Evolutionary conservation across 768 basidiomycete species (phyloP).

Genomic region (Xerocomellus dryophilus): DNA sequence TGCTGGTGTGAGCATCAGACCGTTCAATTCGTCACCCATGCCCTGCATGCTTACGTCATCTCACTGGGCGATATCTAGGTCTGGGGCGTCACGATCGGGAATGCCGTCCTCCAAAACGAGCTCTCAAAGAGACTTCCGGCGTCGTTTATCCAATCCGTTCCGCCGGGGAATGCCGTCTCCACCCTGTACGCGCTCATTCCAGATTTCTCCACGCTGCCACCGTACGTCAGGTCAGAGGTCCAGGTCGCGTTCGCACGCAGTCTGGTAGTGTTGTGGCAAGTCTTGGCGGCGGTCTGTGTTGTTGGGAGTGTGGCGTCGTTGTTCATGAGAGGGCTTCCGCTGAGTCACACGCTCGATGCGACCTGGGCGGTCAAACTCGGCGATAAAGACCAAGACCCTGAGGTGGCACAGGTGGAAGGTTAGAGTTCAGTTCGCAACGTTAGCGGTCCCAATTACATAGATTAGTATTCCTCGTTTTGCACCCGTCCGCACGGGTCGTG

Average conservation of each 20-base stretch:
- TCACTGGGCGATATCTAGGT: slow-evolving; percentile 27
- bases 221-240: slow-evolving; percentile 34
- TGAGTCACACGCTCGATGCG: slow-evolving; percentile 7
- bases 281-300: slow-evolving; percentile 38
- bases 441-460: neutral
- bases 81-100: slow-evolving; percentile 52
- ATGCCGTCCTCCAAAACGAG: slow-evolving; percentile 50
- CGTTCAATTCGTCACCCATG: too few species aligned
- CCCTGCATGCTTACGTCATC: neutral
- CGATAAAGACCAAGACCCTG: neutral
- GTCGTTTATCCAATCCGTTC: slow-evolving; percentile 34
- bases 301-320: slow-evolving; percentile 14
- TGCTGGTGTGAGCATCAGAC: slow-evolving; percentile 18
- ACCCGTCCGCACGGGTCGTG: neutral
- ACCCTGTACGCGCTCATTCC: slow-evolving; percentile 47
- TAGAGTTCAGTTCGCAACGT: neutral
- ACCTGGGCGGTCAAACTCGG: slow-evolving; percentile 3
- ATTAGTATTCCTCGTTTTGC: neutral
- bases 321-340: slow-evolving; percentile 16
- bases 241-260: slow-evolving; percentile 41
- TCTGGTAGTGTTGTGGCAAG: slow-evolving; percentile 41
- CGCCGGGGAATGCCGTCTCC: slow-evolving; percentile 11
- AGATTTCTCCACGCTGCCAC: slow-evolving; percentile 33
- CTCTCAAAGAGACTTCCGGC: slow-evolving; percentile 41
- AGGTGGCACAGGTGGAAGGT: neutral